These are phyloP conservation scores for Thozetella sp. DNA, from an alignment of 495 filamentous ascomycete genomes.

Conservation along the genomic window DNA sequence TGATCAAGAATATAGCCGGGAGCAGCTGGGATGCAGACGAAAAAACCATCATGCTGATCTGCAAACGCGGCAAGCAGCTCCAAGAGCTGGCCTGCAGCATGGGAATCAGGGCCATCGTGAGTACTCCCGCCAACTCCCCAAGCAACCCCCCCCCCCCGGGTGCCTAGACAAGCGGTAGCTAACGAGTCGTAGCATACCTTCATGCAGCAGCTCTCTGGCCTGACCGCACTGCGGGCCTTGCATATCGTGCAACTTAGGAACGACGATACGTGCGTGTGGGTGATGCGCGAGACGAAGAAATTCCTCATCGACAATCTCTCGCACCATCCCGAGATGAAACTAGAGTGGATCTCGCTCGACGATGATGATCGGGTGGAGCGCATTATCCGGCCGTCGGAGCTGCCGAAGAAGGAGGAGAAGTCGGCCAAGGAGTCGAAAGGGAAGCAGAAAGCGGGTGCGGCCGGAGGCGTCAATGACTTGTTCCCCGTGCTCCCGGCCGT, in stretches of 20 bases:
- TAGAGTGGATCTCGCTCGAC: constrained; percentile 55
- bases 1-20: constrained; percentile 52
- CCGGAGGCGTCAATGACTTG: constrained; percentile 1
- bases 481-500: constrained; percentile 18
- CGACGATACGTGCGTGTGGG: constrained; percentile 49
- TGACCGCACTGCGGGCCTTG: constrained; percentile 50
- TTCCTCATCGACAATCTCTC: constrained; percentile 56
- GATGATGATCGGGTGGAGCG: constrained; percentile 40
- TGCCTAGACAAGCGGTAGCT: not conserved
- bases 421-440: constrained; percentile 20
- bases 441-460: constrained; percentile 25
- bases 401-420: constrained; percentile 23
- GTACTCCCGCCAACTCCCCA: too few species aligned
- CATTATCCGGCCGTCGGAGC: constrained; percentile 31
- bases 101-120: constrained; percentile 50
- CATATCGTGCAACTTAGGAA: constrained; percentile 52
- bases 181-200: constrained; percentile 45
- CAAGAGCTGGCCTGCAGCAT: constrained; percentile 57
- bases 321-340: constrained; percentile 48
- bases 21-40: constrained; percentile 55
- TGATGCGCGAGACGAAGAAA: constrained; percentile 47
- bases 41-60: constrained; percentile 48
- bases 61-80: constrained; percentile 42
- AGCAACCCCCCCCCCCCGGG: not conserved
- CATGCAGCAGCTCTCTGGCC: constrained; percentile 47